Evolutionary conservation across 768 basidiomycete genomes (phyloP).

Genomic region (Rhodosporidiobolus odoratus): DNA sequence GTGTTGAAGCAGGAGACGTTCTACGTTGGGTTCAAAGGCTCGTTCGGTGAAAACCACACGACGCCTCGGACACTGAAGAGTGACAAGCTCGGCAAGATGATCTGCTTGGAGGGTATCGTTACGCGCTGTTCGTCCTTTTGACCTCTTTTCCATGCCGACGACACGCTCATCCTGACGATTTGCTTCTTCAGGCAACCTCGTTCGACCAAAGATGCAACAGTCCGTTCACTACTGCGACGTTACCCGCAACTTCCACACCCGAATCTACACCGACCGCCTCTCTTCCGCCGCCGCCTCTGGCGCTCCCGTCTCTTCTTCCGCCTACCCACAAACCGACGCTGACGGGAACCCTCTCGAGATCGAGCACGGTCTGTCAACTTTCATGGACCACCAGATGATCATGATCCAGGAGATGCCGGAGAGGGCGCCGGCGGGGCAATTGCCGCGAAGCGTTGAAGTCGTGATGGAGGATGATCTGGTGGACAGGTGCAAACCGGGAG

Average conservation of each 20-base stretch:
- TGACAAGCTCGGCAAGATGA: constrained; percentile 87
- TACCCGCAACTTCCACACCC: constrained; percentile 73
- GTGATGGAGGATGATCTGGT: constrained; percentile 94
- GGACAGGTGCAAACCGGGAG: constrained; percentile 95
- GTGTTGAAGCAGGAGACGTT: constrained; percentile 68
- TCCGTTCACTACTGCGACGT: constrained; percentile 94
- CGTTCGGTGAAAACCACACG: constrained; percentile 96
- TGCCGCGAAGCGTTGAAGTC: constrained; percentile 92
- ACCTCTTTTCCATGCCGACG: not conserved
- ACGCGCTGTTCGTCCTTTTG: constrained; percentile 64
- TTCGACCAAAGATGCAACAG: constrained; percentile 95
- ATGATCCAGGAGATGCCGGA: constrained; percentile 99
- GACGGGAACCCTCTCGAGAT: constrained; percentile 79
- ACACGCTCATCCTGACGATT: not conserved
- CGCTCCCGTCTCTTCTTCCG: constrained; percentile 73
- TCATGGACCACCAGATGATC: constrained; percentile 93
- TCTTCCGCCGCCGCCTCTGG: constrained; percentile 70
- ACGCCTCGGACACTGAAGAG: constrained; percentile 87
- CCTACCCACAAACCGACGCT: constrained; percentile 87
- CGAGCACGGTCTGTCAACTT: constrained; percentile 85
- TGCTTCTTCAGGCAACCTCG: constrained; percentile 60
- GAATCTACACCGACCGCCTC: constrained; percentile 85
- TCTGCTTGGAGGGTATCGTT: constrained; percentile 94
- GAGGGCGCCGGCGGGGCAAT: constrained; percentile 90
- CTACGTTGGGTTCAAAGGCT: constrained; percentile 86